Base-by-base conservation (phyloP, 2,329 filamentous ascomycete species). In the Pyrenophora tritici-repentis region DNA sequence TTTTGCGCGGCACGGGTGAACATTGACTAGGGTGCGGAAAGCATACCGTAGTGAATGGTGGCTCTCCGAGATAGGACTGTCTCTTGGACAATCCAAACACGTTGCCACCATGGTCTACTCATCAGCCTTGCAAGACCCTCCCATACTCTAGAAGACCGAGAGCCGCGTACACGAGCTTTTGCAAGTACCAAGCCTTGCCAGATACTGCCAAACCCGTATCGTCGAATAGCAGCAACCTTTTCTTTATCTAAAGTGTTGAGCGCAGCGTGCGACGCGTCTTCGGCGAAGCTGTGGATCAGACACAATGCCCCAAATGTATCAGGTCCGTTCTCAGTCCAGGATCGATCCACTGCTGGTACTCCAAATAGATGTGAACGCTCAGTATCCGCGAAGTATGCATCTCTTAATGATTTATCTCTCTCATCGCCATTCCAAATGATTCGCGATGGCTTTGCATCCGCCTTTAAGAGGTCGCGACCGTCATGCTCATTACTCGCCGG, bases 1-100 rank as follows among this genome's bases (percentile, higher is more conserved):
- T 50, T 46, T 2, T 38, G 26, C n/a, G 61, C 61, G 4, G 61
- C 61, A 4, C 37, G 46, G 12, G 59, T 56, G 20, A 64, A 57
- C 59, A 64, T 61, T 33, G 53, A 47, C 61, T 56, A 64, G 2
- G 59, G 61, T 2, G 61, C 59, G 16, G 61, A 61, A 12, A 62
- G 50, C 36, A 50, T 53, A 26, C 59, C 58, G 33, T 49, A 61
- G 9, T 55, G 53, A 22, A 63, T 50, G 0, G 52, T 62, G 5
- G 59, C 61, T 42, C 59, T 58, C 1, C 35, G 49, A 0, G 61
- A 47, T 22, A 65, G 55, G 8, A 65, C 60, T 9, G 62, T 65
- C 26, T 65, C 62, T 42, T 63, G 62, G 13, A 65, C 44, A 9
- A 65, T 54, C 62, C 62, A 65, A n/a, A 60, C 56, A 17, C 62